Evolutionary conservation across 192 early-diverging fungal species (phyloP), one percentile per base, ranked within the genome.

Genomic region (Entophlyctis luteolus): DNA sequence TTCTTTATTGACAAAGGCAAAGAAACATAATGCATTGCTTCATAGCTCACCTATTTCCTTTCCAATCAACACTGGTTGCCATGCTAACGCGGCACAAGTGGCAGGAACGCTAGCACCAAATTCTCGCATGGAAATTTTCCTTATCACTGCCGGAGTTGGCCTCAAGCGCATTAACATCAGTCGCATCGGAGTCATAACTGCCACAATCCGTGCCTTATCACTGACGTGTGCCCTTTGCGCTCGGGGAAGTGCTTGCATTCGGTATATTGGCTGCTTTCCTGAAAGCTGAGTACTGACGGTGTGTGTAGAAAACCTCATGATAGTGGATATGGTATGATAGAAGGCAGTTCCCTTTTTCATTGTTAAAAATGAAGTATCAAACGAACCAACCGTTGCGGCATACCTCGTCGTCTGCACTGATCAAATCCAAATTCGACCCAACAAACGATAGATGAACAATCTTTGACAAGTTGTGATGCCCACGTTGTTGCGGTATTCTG

Each of bases 371-470:
- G 10, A 12, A 45, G 42, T 57, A 55, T 65, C 39, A 18, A 59
- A 47, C 8, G 48, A 59, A 68, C 5, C 16, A 29, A n/a, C 28
- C 67, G 0, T 14, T 23, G 14, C 23, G 8, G n/a, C 39, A 48
- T 18, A 83, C 81, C 74, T 75, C 53, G 34, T 74, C 56, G 52
- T 83, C 81, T 2, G 73, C 76, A n/a, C 72, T 72, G n/a, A 79
- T 62, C 46, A 84, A 55, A 4, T 62, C 71, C 20, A 59, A 54
- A 22, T 59, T 72, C 5, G 55, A 34, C 0, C 67, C 68, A 2
- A 77, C 65, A 54, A 77, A 77, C 4, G 67, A 66, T 31, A 84
- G 22, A 53, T 76, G 75, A 12, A 78, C 45, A 32, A 84, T 65
- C 28, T 79, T 53, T 14, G 74, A 45, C 8, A 72, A 72, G 2